These are phyloP conservation scores for Gossypium bickii DNA, from an alignment of 345 rosid species.

Conservation along the genomic window DNA sequence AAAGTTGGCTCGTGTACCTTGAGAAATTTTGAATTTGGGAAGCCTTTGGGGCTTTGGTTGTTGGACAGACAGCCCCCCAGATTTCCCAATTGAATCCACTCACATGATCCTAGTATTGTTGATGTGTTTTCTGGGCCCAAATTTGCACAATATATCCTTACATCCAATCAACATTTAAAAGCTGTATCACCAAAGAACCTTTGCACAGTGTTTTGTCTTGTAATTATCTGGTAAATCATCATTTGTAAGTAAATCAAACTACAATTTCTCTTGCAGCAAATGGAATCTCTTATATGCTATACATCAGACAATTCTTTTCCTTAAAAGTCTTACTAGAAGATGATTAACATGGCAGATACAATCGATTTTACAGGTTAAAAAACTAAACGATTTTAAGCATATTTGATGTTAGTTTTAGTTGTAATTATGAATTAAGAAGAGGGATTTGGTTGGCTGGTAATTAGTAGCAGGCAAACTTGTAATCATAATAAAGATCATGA, in stretches of 20 bases:
- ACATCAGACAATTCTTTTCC: neutral
- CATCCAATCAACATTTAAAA: constrained; percentile 3
- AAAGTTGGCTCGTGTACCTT: neutral
- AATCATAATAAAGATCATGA: neutral
- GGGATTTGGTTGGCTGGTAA: constrained; percentile 7
- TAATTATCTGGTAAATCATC: neutral
- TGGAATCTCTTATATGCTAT: neutral
- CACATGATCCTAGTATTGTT: neutral
- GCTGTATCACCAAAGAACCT: neutral
- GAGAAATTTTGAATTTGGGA: neutral
- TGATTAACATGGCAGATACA: neutral
- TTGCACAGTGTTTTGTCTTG: neutral
- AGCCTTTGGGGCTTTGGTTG: neutral
- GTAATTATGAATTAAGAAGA: neutral
- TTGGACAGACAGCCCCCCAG: neutral
- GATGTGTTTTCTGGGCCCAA: constrained; percentile 3
- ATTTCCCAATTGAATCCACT: neutral
- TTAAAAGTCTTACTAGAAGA: neutral
- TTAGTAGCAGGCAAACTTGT: constrained; percentile 4
- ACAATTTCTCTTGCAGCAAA: neutral
- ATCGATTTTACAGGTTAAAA: constrained; percentile 1
- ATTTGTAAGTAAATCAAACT: neutral
- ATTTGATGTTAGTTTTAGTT: neutral
- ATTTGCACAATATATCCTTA: neutral
- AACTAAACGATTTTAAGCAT: neutral